Evolutionary conservation across 1,284 basidiomycete species (phyloP).

Genomic region (Sphagnurus paluster): DNA sequence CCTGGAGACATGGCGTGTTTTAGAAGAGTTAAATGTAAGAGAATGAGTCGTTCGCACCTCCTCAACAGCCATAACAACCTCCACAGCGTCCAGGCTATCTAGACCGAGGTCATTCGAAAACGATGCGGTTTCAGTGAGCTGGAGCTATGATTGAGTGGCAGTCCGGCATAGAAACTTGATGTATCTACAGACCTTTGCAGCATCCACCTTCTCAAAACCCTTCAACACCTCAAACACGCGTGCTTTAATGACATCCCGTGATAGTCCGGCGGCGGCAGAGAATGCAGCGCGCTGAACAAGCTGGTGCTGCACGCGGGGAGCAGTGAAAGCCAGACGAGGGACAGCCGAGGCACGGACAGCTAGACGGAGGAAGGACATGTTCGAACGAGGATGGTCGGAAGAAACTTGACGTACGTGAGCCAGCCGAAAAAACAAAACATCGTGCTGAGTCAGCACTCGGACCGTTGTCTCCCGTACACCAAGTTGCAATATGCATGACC

Average conservation of each 20-base stretch:
- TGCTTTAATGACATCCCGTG: slow-evolving; percentile 75
- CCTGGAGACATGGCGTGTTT: slow-evolving; percentile 45
- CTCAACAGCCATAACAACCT: slow-evolving; percentile 99
- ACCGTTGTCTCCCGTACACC: too few relatives aligned
- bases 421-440: slow-evolving; percentile 10
- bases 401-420: too few relatives aligned
- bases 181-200: slow-evolving; percentile 62
- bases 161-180: slow-evolving; percentile 1
- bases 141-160: slow-evolving; percentile 15
- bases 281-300: slow-evolving; percentile 55
- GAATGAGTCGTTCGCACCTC: slow-evolving; percentile 60
- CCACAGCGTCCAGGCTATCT: slow-evolving; percentile 96
- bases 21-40: slow-evolving; percentile 4
- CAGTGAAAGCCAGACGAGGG: slow-evolving; percentile 31
- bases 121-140: slow-evolving; percentile 77
- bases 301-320: slow-evolving; percentile 28
- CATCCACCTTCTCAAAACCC: slow-evolving; percentile 94
- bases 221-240: slow-evolving; percentile 90
- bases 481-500: neutral
- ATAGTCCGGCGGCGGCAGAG: slow-evolving; percentile 76
- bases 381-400: slow-evolving; percentile 2
- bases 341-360: slow-evolving; percentile 42
- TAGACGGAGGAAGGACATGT: slow-evolving; percentile 55
- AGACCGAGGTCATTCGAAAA: slow-evolving; percentile 92
- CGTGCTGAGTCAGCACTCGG: too few relatives aligned